Evolutionary conservation across 805 yeast genomes (phyloP).

Genomic region (Wickerhamiella azymoides): DNA sequence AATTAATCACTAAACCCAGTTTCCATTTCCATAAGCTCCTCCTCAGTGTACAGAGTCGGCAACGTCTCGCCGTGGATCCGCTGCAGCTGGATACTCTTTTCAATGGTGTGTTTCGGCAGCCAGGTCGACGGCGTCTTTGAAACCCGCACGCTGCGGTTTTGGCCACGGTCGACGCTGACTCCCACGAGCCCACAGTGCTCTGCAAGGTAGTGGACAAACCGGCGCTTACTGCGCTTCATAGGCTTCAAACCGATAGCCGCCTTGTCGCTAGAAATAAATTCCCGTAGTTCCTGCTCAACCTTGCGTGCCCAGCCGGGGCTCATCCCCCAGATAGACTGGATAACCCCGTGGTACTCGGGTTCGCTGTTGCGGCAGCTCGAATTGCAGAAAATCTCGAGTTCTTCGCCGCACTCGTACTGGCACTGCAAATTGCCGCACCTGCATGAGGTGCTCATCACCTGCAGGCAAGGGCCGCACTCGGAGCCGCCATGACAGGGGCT

Average conservation of each 20-base stretch:
- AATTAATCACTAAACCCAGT: slow-evolving; percentile 4
- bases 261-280: slow-evolving; percentile 31
- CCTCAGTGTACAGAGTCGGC: neutral
- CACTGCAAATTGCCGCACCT: slow-evolving; percentile 46
- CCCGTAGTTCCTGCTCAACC: slow-evolving; percentile 40
- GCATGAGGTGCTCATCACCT: slow-evolving; percentile 41
- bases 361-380: slow-evolving; percentile 42
- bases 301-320: slow-evolving; percentile 53
- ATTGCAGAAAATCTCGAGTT: slow-evolving; percentile 28
- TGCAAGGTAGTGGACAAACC: slow-evolving; percentile 54
- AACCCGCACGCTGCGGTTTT: slow-evolving; percentile 33
- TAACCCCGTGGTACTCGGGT: slow-evolving; percentile 24
- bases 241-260: slow-evolving; percentile 51
- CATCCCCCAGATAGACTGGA: slow-evolving; percentile 30
- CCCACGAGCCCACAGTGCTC: slow-evolving; percentile 43
- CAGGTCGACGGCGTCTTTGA: slow-evolving; percentile 9
- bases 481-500: slow-evolving; percentile 46
- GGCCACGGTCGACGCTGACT: slow-evolving; percentile 72
- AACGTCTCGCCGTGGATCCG: slow-evolving; percentile 3
- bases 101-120: slow-evolving; percentile 10
- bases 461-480: slow-evolving; percentile 31
- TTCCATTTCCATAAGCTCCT: neutral
- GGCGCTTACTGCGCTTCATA: slow-evolving; percentile 57
- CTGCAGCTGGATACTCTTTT: slow-evolving; percentile 8
- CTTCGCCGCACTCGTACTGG: slow-evolving; percentile 46